Percentiles rank a stretch among this genome's conserved stretches.
phyloP scores from a whole-genome alignment of 805 yeast species.

The Lipomyces sp. region DNA sequence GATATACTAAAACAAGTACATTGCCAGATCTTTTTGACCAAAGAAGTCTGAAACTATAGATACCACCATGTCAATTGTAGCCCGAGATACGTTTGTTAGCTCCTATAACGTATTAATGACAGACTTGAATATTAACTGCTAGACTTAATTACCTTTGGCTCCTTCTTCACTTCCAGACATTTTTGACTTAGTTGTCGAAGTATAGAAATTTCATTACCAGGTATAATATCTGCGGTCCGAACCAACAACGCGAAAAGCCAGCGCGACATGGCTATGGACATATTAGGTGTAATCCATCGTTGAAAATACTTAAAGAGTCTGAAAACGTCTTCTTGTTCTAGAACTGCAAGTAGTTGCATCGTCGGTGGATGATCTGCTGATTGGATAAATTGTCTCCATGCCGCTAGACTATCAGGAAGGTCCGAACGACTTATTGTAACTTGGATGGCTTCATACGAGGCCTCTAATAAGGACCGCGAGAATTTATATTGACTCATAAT shows the following conservation, averaged over 20 bases:
- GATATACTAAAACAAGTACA: conserved; percentile 15
- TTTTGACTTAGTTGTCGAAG: conserved; percentile 52
- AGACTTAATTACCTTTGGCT: neutral
- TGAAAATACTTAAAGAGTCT: conserved; percentile 51
- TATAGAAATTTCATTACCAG: conserved; percentile 49
- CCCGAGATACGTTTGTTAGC: conserved; percentile 30
- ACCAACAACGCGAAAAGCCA: conserved; percentile 53
- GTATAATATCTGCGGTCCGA: conserved; percentile 49
- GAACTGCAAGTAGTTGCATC: conserved; percentile 42
- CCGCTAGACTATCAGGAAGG: conserved; percentile 48
- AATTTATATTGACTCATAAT: conserved; percentile 20
- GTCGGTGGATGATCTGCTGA: conserved; percentile 46
- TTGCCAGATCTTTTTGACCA: conserved; percentile 36
- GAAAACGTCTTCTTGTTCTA: conserved; percentile 48
- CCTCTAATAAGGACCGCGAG: conserved; percentile 18
- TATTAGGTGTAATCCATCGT: conserved; percentile 50
- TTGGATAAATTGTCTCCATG: conserved; percentile 52
- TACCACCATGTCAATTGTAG: conserved; percentile 37
- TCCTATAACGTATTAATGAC: conserved; percentile 16
- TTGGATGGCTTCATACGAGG: conserved; percentile 7
- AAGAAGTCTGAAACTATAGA: conserved; percentile 38
- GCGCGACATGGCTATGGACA: conserved; percentile 40
- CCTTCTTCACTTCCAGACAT: conserved; percentile 23
- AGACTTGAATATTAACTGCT: neutral
- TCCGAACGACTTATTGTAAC: conserved; percentile 37